A percentile compares a stretch with the other conserved stretches of the same genome.
Conservation (phyloP, 176 grass and related monocot genomes). For the Rhynchospora tenuis region DNA sequence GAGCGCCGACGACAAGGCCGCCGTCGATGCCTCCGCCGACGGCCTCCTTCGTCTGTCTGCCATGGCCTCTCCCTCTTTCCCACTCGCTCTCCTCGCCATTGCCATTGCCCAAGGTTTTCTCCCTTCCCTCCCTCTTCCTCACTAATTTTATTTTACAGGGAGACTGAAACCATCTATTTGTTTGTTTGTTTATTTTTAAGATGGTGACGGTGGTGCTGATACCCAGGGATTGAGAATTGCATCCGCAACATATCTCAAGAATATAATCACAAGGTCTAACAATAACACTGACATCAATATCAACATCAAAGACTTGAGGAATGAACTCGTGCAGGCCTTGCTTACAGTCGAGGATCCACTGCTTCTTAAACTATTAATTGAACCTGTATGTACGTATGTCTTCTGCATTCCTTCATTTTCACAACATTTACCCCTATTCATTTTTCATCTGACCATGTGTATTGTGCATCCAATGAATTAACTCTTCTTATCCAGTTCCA, state of each 20-base stretch:
- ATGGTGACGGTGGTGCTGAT: too few species aligned
- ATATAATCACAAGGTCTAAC: too few species aligned
- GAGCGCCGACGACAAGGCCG: slow-evolving; percentile 53
- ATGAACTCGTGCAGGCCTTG: slow-evolving; percentile 45
- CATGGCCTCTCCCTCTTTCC: slow-evolving; percentile 27
- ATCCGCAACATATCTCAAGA: slow-evolving; percentile 70
- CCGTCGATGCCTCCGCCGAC: slow-evolving; percentile 41
- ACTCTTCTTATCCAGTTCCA: slow-evolving; percentile 57
- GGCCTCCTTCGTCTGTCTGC: slow-evolving; percentile 35
- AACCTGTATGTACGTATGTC: slow-evolving; percentile 48
- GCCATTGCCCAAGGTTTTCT: slow-evolving; percentile 56
- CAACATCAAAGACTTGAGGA: slow-evolving; percentile 33
- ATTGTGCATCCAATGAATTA: too few species aligned
- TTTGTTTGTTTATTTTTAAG: slow-evolving; percentile 16
- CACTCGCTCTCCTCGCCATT: slow-evolving; percentile 67
- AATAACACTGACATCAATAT: too few species aligned
- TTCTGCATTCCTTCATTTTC: background rate
- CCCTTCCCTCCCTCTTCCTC: background rate
- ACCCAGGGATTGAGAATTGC: slow-evolving; percentile 68
- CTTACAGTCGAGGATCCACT: slow-evolving; percentile 57
- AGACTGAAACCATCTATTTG: too few species aligned
- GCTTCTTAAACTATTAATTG: slow-evolving; percentile 65
- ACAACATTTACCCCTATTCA: too few species aligned
- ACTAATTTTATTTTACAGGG: background rate
- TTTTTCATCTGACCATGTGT: too few species aligned